Conservation (phyloP, 2,329 filamentous ascomycete genomes). For the Waltergamsia citrina region DNA sequence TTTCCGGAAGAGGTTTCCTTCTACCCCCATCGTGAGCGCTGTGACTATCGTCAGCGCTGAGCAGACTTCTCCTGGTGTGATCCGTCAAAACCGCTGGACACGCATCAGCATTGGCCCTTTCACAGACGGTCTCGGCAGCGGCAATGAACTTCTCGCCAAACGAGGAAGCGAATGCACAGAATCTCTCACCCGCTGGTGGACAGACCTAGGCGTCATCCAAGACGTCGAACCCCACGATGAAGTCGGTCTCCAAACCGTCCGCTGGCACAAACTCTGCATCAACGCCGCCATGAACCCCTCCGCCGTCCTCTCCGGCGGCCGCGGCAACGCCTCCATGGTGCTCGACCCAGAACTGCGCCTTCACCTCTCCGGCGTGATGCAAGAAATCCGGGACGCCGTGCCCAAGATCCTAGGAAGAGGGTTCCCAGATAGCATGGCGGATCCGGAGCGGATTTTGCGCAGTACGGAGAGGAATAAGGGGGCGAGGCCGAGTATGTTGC, state of each 20-base stretch:
- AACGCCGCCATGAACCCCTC: conserved; percentile 69
- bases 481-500: conserved; percentile 56
- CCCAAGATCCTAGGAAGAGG: conserved; percentile 52
- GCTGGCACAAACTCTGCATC: conserved; percentile 72
- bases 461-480: conserved; percentile 57
- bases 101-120: conserved; percentile 62
- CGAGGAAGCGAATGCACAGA: conserved; percentile 32
- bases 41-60: conserved; percentile 63
- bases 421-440: conserved; percentile 48
- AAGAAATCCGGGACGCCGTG: conserved; percentile 57
- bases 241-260: conserved; percentile 56
- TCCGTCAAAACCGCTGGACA: conserved; percentile 67
- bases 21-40: conserved; percentile 52
- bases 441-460: conserved; percentile 50
- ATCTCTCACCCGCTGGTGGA: conserved; percentile 44
- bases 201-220: conserved; percentile 46
- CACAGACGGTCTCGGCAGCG: conserved; percentile 34
- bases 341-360: conserved; percentile 50
- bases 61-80: conserved; percentile 50
- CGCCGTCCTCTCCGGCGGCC: conserved; percentile 55
- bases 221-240: conserved; percentile 58
- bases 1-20: conserved; percentile 52
- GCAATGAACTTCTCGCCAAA: conserved; percentile 18
- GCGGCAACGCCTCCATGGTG: conserved; percentile 57
- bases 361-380: conserved; percentile 58